Percentiles rank a stretch among this genome's conserved stretches.
phyloP scores from a whole-genome alignment of 2,329 filamentous ascomycete genomes.

The Davidsoniella virescens region DNA sequence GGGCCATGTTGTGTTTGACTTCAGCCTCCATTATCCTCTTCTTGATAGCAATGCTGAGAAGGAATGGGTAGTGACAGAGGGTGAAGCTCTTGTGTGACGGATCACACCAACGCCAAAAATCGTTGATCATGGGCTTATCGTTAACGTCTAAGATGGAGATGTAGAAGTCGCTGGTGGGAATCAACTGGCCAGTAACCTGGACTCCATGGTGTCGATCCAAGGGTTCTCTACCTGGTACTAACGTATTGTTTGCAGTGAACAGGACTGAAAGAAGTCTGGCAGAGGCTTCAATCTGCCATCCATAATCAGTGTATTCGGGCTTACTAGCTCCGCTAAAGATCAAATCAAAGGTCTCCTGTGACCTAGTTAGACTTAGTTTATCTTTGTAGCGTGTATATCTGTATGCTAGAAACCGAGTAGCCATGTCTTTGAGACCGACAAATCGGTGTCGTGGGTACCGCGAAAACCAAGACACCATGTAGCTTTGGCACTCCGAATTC shows the following conservation, averaged over 20 bases:
- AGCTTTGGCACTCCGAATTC: constrained; percentile 52
- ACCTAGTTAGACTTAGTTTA: constrained; percentile 22
- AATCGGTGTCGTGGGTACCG: constrained; percentile 53
- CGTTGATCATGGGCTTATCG: constrained; percentile 38
- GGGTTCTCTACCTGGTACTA: too few relatives aligned
- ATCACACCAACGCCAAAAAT: constrained; percentile 74
- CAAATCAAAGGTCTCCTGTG: constrained; percentile 3
- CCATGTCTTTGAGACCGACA: constrained; percentile 56
- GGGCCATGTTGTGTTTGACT: constrained; percentile 75
- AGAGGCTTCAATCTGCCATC: constrained; percentile 78
- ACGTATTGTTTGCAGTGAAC: constrained; percentile 61
- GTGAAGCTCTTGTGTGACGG: constrained; percentile 56
- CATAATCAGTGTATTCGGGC: constrained; percentile 30
- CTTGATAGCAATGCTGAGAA: constrained; percentile 83
- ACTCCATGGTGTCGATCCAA: not conserved
- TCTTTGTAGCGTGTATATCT: constrained; percentile 56
- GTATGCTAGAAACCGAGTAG: constrained; percentile 66
- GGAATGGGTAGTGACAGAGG: constrained; percentile 85
- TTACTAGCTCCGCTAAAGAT: too few relatives aligned
- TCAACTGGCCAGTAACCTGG: constrained; percentile 42
- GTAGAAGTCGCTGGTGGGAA: constrained; percentile 76
- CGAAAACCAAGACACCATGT: constrained; percentile 64
- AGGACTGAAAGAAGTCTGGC: constrained; percentile 65
- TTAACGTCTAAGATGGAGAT: constrained; percentile 65
- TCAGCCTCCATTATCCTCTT: constrained; percentile 83